A percentile compares a stretch with the other conserved stretches of the same genome.
These are phyloP conservation scores for Pelargonium citronellum DNA, from an alignment of 441 rosid species.

Conservation along the genomic window DNA sequence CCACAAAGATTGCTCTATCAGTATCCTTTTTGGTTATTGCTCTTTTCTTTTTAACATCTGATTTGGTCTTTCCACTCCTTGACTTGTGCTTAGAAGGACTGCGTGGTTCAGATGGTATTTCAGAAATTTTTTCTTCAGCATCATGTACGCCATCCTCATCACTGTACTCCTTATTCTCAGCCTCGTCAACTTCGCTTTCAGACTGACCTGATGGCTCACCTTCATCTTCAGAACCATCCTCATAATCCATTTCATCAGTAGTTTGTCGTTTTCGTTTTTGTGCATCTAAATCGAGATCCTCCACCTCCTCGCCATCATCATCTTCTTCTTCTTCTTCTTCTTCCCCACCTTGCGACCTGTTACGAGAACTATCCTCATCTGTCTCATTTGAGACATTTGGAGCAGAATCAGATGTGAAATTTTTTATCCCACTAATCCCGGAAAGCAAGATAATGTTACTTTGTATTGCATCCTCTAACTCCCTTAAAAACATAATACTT, in stretches of 20 bases:
- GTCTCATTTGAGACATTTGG: constrained; percentile 39
- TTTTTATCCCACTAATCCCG: constrained; percentile 68
- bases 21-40: constrained; percentile 21
- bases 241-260: constrained; percentile 79
- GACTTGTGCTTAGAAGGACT: constrained; percentile 25
- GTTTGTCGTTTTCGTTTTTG: constrained; percentile 52
- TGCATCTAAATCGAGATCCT: constrained; percentile 88
- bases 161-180: constrained; percentile 39
- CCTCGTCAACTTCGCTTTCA: constrained; percentile 51
- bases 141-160: constrained; percentile 29
- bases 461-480: constrained; percentile 86
- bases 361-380: constrained; percentile 46
- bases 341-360: constrained; percentile 28
- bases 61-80: constrained; percentile 27
- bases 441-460: constrained; percentile 57
- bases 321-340: constrained; percentile 30
- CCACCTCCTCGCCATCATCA: constrained; percentile 48
- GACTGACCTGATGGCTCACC: constrained; percentile 37
- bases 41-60: constrained; percentile 30
- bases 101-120: constrained; percentile 16
- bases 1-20: constrained; percentile 52
- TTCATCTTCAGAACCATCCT: constrained; percentile 48
- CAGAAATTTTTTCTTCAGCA: constrained; percentile 22
- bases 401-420: constrained; percentile 32
- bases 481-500: constrained; percentile 51